Evolutionary conservation across 2,329 filamentous ascomycete species (phyloP), one percentile per base, ranked within the genome.

Genomic region (Fusarium liriodendri): DNA sequence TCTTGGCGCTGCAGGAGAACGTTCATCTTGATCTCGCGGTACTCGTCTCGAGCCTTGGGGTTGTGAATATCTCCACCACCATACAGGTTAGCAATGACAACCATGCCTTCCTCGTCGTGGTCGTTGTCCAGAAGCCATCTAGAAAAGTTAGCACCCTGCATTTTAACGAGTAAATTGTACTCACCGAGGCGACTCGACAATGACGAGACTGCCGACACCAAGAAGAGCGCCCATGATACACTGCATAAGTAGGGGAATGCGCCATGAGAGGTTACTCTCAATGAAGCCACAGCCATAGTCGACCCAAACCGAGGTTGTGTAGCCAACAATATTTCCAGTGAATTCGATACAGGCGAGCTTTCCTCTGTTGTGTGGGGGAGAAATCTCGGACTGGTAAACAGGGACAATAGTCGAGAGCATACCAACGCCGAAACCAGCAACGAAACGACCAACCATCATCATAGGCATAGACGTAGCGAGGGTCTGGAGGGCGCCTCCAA

Each of bases 81-180:
- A 79, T 98, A 98, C 8, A 99, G 88, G 81, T 98, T 98, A 69
- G 97, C 97, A 84, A 99, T 98, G 58, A 99, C 97, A 32, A 98
- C 93, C 84, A 99, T 98, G 62, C 97, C 97, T 83, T 99, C 97
- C 82, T 99, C 97, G 80, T 99, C 97, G 79, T 98, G 94, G 78
- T 99, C 97, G 80, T 98, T 98, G 81, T 99, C 97, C 57, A 99
- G 88, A 10, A 99, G 90, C 97, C 97, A 99, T 86, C 96, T 97
- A 40, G 1, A 11, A 22, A 37, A 11, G 83, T 83, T 75, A 84
- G 77, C 45, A 32, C 62, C 14, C 67, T 14, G 13, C 62, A 63
- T 22, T 29, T 14, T 66, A 63, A 42, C 62, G 70, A 38, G 66
- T 11, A 52, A 18, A 20, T 2, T n/a, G 38, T 11, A 70, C 84